Evolutionary conservation across 257 asterid genomes (phyloP), one percentile per base, ranked within the genome.

Genomic region (Cynanchum wilfordii): DNA sequence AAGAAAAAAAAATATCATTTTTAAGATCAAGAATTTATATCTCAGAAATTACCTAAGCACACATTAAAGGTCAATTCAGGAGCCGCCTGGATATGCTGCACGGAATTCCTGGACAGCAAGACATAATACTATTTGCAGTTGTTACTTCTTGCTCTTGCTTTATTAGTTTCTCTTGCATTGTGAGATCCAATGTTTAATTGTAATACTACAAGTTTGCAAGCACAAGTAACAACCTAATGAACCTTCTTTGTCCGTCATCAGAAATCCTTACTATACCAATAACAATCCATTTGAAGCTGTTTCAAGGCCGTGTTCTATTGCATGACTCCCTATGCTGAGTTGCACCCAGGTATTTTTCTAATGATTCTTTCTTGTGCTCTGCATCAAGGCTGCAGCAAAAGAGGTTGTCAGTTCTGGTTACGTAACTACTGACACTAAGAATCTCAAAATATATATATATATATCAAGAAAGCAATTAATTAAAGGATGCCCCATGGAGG

Each of bases 311-410:
- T 77, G 38, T 75, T 81, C 90, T 79, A 84, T 77, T 80, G 81
- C 85, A 73, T 83, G 77, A 87, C 78, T 86, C 84, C 55, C 70
- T 85, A 71, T 89, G 77, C 60, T 86, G 90, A 67, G 79, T 75
- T 66, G 87, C 78, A 71, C 99, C 98, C 79, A 78, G 71, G 84
- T 95, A 90, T 86, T 95, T 95, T 73, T 92, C 94, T 83, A 82
- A 73, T 59, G 99, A 95, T 79, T 95, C 99, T 70, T 86, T 90
- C 89, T 89, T 90, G 71, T 70, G 98, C 83, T 90, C 99, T 3
- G 91, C 98, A 80, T 95, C 96, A 84, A 95, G 94, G 87, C 99
- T 95, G 95, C 88, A 85, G 70, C 78, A 19, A n/a, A 30, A 71
- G 72, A 62, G 69, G 67, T 25, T 50, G 27, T 68, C 45, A 73